Evolutionary conservation across 768 basidiomycete species (phyloP).

Genomic region (Leccinum disarticulatum): DNA sequence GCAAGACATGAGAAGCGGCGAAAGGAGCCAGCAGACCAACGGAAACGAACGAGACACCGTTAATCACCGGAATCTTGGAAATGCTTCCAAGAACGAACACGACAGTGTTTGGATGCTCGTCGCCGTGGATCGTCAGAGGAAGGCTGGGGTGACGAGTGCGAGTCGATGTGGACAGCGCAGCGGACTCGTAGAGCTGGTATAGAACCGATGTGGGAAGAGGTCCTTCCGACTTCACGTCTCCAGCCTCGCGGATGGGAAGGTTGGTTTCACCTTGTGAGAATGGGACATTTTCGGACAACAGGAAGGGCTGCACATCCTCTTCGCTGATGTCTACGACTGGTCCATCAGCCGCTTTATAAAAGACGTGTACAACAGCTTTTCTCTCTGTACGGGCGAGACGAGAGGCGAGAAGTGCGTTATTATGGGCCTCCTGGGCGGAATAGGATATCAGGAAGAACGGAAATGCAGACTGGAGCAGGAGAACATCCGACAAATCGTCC

Average conservation of each 20-base stretch:
- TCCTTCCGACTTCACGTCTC: background rate
- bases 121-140: slow-evolving; percentile 53
- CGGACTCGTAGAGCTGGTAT: slow-evolving; percentile 65
- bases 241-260: slow-evolving; percentile 3
- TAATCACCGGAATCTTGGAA: slow-evolving; percentile 42
- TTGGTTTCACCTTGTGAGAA: slow-evolving; percentile 35
- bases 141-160: slow-evolving; percentile 60
- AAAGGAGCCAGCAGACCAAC: slow-evolving; percentile 72
- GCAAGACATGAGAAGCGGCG: slow-evolving; percentile 51
- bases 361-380: slow-evolving; percentile 84
- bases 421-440: slow-evolving; percentile 78
- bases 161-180: slow-evolving; percentile 61
- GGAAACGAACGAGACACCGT: slow-evolving; percentile 62
- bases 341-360: slow-evolving; percentile 50
- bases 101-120: slow-evolving; percentile 59
- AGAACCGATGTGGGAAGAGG: slow-evolving; percentile 4
- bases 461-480: slow-evolving; percentile 74
- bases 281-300: slow-evolving; percentile 45
- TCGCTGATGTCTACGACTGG: slow-evolving; percentile 53
- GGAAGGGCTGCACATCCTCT: slow-evolving; percentile 58
- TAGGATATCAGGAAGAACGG: slow-evolving; percentile 83
- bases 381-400: slow-evolving; percentile 68
- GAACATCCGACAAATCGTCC: slow-evolving; percentile 69
- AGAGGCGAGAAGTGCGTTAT: slow-evolving; percentile 85
- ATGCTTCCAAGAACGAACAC: slow-evolving; percentile 68